Conservation (phyloP, 2,329 filamentous ascomycete species). For the Fusarium oxysporum region DNA sequence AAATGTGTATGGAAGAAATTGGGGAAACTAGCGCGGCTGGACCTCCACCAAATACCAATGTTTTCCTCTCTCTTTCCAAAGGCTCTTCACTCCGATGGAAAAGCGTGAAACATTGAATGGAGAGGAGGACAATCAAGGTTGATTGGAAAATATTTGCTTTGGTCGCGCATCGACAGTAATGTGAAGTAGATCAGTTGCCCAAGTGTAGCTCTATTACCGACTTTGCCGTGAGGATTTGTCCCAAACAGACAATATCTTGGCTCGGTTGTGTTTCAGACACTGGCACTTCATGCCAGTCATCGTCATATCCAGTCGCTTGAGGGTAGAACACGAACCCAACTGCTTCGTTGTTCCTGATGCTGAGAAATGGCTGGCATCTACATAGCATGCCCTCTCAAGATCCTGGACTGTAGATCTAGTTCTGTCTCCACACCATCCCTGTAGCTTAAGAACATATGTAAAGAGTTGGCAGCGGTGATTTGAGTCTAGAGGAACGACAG, state of each 20-base stretch:
- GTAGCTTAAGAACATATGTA: conserved; percentile 15
- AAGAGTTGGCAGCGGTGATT: conserved; percentile 29
- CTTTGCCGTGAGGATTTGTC: conserved; percentile 3
- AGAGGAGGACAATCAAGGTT: background rate
- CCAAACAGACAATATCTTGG: conserved; percentile 13
- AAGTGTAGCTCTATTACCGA: conserved; percentile 14
- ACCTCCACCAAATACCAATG: conserved; percentile 16
- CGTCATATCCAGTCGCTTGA: conserved; percentile 7
- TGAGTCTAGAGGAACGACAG: conserved; percentile 19
- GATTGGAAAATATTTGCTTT: conserved; percentile 20
- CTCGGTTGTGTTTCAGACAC: conserved; percentile 17
- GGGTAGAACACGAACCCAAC: conserved; percentile 1
- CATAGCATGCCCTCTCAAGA: conserved; percentile 26
- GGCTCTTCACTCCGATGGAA: background rate
- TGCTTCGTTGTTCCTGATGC: conserved; percentile 9
- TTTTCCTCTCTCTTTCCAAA: conserved; percentile 1
- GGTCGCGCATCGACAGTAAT: conserved; percentile 38
- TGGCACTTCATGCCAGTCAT: background rate
- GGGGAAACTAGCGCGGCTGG: conserved; percentile 23
- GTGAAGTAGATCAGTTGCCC: conserved; percentile 6
- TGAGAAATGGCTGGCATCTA: conserved; percentile 11
- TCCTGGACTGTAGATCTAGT: conserved; percentile 47
- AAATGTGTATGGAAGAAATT: conserved; percentile 36
- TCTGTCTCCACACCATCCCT: conserved; percentile 39
- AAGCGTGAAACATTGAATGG: conserved; percentile 8